Evolutionary conservation across 345 rosid species (phyloP), one percentile per base, ranked within the genome.

Genomic region (Arabidopsis thaliana): DNA sequence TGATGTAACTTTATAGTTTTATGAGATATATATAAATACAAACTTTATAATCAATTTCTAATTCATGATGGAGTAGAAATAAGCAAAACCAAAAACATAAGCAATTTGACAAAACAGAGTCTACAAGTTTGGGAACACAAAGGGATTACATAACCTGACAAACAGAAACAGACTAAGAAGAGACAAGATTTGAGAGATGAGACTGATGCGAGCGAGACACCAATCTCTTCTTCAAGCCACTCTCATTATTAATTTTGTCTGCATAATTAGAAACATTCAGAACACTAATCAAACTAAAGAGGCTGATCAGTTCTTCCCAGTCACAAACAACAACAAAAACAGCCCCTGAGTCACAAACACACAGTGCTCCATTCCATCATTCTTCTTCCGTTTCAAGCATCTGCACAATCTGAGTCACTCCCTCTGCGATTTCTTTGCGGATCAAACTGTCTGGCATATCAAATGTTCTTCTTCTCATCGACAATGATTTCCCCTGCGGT

Each of bases 401-500:
- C 71, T 79, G 86, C 50, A 92, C 97, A 60, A 95, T 88, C 75
- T 92, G 93, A 7, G 96, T 85, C 61, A 92, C 99, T 4, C 97
- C 87, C 25, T 88, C 90, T 0, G 93, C 97, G 12, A 90, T 88
- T 71, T 92, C 99, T 68, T 83, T 83, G 82, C 70, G 76, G 55
- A 92, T 83, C 49, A 82, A 65, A 46, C 87, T 79, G 71, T 89
- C 97, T 2, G 99, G 98, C 96, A 92, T 81, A 78, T 90, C 94
- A 20, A 95, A 95, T 25, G 97, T 85, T 80, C 97, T 86, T 78
- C 91, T 85, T 72, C 77, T 87, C 91, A 91, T 83, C 40, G 97
- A 91, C 61, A 88, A 85, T 9, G 81, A 80, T 66, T 79, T 92
- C 55, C 93, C 88, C 0, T 76, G 65, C 10, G 97, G 95, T 62